phyloP scores from a whole-genome alignment of 75 land plant genomes.

The Cupressus sempervirens region DNA sequence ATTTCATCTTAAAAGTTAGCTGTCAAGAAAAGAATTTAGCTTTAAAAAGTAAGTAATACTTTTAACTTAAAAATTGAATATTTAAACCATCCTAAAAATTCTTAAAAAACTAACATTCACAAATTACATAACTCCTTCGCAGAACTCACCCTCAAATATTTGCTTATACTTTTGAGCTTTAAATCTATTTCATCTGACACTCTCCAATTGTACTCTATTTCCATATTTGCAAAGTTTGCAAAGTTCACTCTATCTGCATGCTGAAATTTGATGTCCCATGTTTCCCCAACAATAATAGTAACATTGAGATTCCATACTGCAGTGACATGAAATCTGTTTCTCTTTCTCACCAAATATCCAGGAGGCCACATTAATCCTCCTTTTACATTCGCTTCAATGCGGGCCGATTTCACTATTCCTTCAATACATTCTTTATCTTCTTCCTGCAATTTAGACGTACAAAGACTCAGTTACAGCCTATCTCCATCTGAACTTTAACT shows the following conservation, averaged over 20 bases:
- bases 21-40: too few relatives aligned
- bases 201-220: slow-evolving; percentile 23
- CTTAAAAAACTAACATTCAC: too few relatives aligned
- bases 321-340: slow-evolving; percentile 22
- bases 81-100: too few relatives aligned
- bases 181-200: slow-evolving; percentile 26
- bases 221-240: slow-evolving; percentile 14
- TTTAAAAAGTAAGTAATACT: too few relatives aligned
- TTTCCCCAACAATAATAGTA: slow-evolving; percentile 11
- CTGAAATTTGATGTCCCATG: slow-evolving; percentile 29
- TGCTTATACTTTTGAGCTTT: slow-evolving; percentile 19
- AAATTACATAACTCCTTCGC: not conserved
- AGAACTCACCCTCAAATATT: slow-evolving; percentile 24
- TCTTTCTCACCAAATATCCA: slow-evolving; percentile 16
- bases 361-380: slow-evolving; percentile 54
- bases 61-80: too few relatives aligned
- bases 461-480: not conserved
- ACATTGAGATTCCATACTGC: slow-evolving; percentile 26
- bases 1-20: not conserved
- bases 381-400: slow-evolving; percentile 29
- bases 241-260: slow-evolving; percentile 39
- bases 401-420: slow-evolving; percentile 34
- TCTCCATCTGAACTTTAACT: not conserved
- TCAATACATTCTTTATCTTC: slow-evolving; percentile 25
- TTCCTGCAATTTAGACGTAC: slow-evolving; percentile 19